phyloP scores from a whole-genome alignment of 2,329 filamentous ascomycete species.

The Chaetomium olivaceum region DNA sequence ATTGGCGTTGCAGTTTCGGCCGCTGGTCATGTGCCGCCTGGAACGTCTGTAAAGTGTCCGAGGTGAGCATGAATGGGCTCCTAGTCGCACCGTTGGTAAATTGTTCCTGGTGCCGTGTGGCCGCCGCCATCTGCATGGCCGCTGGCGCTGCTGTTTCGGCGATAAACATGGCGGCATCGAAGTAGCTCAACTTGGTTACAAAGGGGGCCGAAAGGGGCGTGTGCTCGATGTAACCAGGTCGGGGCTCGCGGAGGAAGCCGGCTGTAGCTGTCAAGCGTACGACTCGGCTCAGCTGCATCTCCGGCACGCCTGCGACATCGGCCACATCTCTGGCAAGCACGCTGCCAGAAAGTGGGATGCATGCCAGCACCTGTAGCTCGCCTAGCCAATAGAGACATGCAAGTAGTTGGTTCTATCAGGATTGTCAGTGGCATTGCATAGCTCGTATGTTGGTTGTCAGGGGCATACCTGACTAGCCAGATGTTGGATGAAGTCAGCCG shows the following conservation, averaged over 20 bases:
- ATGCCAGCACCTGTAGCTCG: conserved; percentile 12
- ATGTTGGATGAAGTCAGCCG: no score
- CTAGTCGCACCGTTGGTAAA: no score
- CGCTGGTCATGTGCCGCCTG: background rate
- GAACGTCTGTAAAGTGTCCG: no score
- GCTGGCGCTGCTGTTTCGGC: conserved; percentile 39
- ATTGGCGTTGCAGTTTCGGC: conserved; percentile 3
- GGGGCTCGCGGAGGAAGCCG: conserved; percentile 42
- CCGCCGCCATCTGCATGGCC: conserved; percentile 40
- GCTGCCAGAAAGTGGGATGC: conserved; percentile 1
- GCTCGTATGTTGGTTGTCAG: no score
- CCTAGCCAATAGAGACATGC: conserved; percentile 7
- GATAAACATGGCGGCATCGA: conserved; percentile 45
- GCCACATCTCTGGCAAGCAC: background rate
- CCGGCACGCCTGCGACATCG: conserved; percentile 1
- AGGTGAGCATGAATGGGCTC: no score
- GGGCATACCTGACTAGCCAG: no score
- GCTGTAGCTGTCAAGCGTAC: conserved; percentile 35
- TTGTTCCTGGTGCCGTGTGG: conserved; percentile 22
- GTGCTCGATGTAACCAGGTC: conserved; percentile 40
- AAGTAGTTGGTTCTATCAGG: background rate
- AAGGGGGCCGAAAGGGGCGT: conserved; percentile 43
- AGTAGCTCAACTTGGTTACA: conserved; percentile 37
- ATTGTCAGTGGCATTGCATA: no score
- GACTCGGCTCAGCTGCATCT: background rate